phyloP scores from a whole-genome alignment of 2,329 filamentous ascomycete species.

The Xylaria arbuscula region DNA sequence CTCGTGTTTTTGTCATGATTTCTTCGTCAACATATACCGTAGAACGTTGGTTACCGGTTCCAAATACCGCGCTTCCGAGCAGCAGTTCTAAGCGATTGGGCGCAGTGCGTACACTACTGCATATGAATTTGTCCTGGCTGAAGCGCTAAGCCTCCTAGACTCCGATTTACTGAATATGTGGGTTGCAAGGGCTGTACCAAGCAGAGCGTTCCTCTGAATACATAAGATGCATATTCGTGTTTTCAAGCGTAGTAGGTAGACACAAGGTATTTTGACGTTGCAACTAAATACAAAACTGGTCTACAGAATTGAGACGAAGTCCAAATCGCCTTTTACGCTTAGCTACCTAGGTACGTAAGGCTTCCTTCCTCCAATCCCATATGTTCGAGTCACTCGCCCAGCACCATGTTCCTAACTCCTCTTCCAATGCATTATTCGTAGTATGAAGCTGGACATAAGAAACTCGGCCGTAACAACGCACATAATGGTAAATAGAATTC shows the following conservation, averaged over 20 bases:
- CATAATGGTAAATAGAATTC: slow-evolving; percentile 34
- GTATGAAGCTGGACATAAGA: slow-evolving; percentile 34
- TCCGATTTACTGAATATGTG: slow-evolving; percentile 17
- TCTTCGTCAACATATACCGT: background rate
- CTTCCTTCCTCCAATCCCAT: slow-evolving; percentile 9
- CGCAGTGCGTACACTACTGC: slow-evolving; percentile 6
- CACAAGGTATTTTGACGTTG: slow-evolving; percentile 14
- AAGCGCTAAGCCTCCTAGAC: slow-evolving; percentile 13
- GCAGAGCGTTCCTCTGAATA: slow-evolving; percentile 16
- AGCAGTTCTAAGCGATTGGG: slow-evolving; percentile 33
- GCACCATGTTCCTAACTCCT: slow-evolving; percentile 31
- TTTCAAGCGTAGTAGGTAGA: slow-evolving; percentile 4
- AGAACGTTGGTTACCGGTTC: slow-evolving; percentile 24
- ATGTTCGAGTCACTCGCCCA: slow-evolving; percentile 22
- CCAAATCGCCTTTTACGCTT: slow-evolving; percentile 18
- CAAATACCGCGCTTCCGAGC: slow-evolving; percentile 27
- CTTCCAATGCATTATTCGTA: slow-evolving; percentile 40
- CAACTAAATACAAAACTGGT: slow-evolving; percentile 30
- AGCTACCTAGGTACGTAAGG: slow-evolving; percentile 3
- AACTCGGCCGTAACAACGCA: slow-evolving; percentile 33
- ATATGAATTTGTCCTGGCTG: background rate
- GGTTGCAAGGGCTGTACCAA: slow-evolving; percentile 1
- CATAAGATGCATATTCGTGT: slow-evolving; percentile 19
- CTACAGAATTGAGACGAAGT: slow-evolving; percentile 12
- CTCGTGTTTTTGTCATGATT: slow-evolving; percentile 17